Percentiles rank a stretch among this genome's conserved stretches.
Conservation (phyloP, 192 early-diverging fungal species). For the Coemansia aciculifera region DNA sequence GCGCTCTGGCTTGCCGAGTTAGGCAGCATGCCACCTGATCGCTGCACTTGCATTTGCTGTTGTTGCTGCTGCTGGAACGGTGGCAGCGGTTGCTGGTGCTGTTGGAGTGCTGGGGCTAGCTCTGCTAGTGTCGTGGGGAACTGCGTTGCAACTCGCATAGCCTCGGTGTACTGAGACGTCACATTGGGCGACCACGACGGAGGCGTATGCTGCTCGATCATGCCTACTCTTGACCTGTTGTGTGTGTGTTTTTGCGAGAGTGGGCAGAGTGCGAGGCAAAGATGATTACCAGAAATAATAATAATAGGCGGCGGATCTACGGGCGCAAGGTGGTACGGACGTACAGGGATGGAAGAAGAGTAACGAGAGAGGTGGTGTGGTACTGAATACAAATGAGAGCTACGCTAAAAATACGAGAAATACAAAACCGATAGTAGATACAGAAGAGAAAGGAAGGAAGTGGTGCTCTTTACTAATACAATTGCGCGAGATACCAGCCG, state of each 20-base stretch:
- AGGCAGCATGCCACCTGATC: conserved; percentile 3
- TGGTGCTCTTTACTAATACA: neutral
- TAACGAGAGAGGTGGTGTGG: neutral
- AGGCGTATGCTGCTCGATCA: conserved; percentile 20
- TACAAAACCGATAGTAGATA: neutral
- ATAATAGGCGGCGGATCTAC: neutral
- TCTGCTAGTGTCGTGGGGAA: neutral
- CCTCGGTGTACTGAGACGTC: conserved; percentile 1
- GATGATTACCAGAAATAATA: neutral
- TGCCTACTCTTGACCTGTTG: neutral
- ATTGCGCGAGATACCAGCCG: neutral
- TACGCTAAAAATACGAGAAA: neutral
- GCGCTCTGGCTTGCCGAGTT: conserved; percentile 9
- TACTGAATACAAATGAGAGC: neutral
- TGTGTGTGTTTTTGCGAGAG: neutral
- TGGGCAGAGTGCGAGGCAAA: neutral
- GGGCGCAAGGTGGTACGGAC: neutral
- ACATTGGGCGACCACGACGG: conserved; percentile 12
- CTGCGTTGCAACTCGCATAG: neutral
- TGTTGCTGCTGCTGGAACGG: neutral
- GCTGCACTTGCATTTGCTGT: neutral
- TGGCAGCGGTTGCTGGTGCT: neutral
- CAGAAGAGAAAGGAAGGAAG: neutral
- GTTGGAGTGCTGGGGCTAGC: neutral
- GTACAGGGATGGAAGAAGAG: neutral